A percentile compares a stretch with the other conserved stretches of the same genome.
Conservation (phyloP, 2,329 filamentous ascomycete genomes). For the Neofusicoccum kwambonambiense region DNA sequence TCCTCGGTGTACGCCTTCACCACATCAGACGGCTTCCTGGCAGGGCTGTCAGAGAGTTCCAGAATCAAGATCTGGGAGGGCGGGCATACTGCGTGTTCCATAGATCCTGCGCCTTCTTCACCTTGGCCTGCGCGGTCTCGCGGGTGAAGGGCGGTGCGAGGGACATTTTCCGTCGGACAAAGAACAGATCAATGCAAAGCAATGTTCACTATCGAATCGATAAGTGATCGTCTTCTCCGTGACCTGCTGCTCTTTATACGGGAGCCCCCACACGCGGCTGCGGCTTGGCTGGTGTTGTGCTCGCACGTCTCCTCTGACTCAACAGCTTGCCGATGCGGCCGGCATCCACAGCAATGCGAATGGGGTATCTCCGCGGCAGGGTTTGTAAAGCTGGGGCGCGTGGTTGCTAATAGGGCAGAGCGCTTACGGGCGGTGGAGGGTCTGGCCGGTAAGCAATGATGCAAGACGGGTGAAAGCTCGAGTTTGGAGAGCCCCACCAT, state of each 20-base stretch:
- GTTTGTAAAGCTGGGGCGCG: neutral
- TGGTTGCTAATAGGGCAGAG: too few species aligned
- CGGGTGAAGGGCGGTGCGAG: constrained; percentile 70
- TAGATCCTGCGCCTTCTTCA: constrained; percentile 78
- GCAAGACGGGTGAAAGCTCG: too few species aligned
- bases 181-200: neutral
- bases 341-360: neutral
- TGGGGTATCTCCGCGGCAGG: neutral
- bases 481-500: too few species aligned
- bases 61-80: too few species aligned
- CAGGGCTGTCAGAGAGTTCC: constrained; percentile 20
- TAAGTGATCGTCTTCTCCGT: neutral
- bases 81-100: constrained; percentile 71
- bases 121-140: constrained; percentile 70
- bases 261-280: too few species aligned
- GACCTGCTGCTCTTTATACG: too few species aligned
- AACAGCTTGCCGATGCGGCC: constrained; percentile 2
- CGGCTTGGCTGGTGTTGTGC: neutral
- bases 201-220: neutral
- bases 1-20: constrained; percentile 73
- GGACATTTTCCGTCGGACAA: constrained; percentile 35
- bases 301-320: neutral
- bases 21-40: constrained; percentile 63
- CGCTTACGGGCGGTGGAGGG: too few species aligned
- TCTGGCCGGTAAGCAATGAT: too few species aligned